Evolutionary conservation across 164 flowering plant species (phyloP).

Genomic region (Warburgia ugandensis): DNA sequence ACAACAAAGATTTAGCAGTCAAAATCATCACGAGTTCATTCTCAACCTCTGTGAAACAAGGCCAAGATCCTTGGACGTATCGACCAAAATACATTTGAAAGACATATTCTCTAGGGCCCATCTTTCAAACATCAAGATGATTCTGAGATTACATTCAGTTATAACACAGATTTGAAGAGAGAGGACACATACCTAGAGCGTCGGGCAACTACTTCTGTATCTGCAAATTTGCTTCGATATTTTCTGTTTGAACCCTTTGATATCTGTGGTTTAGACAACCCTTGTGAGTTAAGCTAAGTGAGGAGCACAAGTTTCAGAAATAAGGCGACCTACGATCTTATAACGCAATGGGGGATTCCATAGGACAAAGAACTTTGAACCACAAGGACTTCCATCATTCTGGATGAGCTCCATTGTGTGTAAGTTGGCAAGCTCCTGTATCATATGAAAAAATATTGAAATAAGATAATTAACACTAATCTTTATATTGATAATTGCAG

Average conservation of each 20-base stretch:
- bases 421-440: conserved; percentile 78
- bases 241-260: conserved; percentile 13
- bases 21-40: no score
- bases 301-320: conserved; percentile 6
- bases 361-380: conserved; percentile 63
- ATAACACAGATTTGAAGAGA: no score
- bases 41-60: no score
- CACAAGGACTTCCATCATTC: conserved; percentile 94
- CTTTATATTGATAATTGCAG: not conserved
- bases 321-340: conserved; percentile 37
- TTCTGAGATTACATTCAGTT: no score
- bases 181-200: conserved; percentile 74
- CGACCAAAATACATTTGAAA: no score
- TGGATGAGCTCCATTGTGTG: conserved; percentile 61
- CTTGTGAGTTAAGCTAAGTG: conserved; percentile 2
- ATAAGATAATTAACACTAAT: not conserved
- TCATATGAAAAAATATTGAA: not conserved
- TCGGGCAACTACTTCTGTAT: conserved; percentile 19
- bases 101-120: no score
- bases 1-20: no score
- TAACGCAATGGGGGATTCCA: conserved; percentile 75
- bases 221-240: conserved; percentile 16
- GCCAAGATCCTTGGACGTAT: no score
- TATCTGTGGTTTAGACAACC: conserved; percentile 25
- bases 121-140: no score